Evolutionary conservation across 2,329 filamentous ascomycete genomes (phyloP), one percentile per base, ranked within the genome.

Genomic region (Boeremia lycopersici): DNA sequence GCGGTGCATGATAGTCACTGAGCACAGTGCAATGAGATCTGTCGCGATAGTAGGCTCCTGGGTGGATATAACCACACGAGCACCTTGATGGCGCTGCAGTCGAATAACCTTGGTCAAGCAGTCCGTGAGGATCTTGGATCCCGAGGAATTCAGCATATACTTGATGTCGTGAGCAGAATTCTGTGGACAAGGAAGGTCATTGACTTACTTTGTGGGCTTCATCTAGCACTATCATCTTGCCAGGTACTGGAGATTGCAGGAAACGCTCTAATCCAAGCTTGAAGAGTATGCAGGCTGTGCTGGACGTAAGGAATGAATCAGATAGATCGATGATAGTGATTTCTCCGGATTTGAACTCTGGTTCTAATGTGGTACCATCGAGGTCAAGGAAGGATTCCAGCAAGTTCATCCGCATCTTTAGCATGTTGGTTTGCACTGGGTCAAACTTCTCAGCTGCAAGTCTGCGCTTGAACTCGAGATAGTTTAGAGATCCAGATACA

Each of bases 41-140:
- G 86, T 84, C 0, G 86, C 87, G 4, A 93, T 80, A 0, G 88
- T 90, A 0, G 89, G 90, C 64, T 93, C 90, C 67, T 95, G 89
- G 0, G 89, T 93, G 0, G 89, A 86, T 29, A 93, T 86, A 36
- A 93, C 69, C 4, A 92, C 79, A 0, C 89, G 82, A 0, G 83
- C 80, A 0, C 82, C 89, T 0, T 86, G 74, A 66, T 93, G 90
- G 0, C 89, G 85, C 71, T 93, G 89, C 15, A 88, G 78, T 0
- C 89, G 83, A 60, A 93, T 88, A 0, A 84, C 82, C 0, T 79
- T 77, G 0, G 90, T 76, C 0, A 93, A 77, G 0, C 79, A 79
- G 6, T 88, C 79, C 0, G 88, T 91, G 26, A 93, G 76, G 2
- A 76, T 69, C 1, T 84, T 82, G 35, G 87, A 85, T 0, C 78